phyloP scores from a whole-genome alignment of 192 early-diverging fungal species.

The Coemansia sp. region DNA sequence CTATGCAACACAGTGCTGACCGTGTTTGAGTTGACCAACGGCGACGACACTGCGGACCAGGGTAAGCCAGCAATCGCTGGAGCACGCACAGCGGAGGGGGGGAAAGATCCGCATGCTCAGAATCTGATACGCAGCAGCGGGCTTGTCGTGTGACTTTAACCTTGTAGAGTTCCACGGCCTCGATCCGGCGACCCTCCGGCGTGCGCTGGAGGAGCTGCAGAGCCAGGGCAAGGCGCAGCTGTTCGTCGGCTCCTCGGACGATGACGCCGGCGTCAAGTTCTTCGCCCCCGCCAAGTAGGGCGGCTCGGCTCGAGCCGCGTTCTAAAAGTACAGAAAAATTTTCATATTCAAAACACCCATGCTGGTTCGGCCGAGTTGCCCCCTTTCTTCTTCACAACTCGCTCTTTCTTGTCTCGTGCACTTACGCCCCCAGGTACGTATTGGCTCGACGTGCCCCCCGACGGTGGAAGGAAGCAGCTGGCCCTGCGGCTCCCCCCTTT shows the following conservation, averaged over 20 bases:
- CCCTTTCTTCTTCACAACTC: background rate
- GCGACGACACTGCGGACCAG: conserved; percentile 68
- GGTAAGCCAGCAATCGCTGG: conserved; percentile 42
- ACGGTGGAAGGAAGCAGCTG: no score
- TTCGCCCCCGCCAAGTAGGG: conserved; percentile 29
- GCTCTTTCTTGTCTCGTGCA: background rate
- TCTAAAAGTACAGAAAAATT: no score
- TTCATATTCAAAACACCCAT: no score
- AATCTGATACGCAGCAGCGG: no score
- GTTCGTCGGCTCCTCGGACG: conserved; percentile 55
- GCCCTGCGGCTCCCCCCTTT: no score
- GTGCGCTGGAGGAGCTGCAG: conserved; percentile 73
- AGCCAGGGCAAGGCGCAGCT: conserved; percentile 77
- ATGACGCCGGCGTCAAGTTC: conserved; percentile 86
- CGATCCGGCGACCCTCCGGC: conserved; percentile 63
- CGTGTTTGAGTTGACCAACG: conserved; percentile 81
- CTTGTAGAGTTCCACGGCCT: conserved; percentile 75
- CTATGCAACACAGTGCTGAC: conserved; percentile 78
- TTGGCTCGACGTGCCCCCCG: no score
- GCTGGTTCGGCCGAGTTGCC: background rate
- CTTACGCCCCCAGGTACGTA: no score
- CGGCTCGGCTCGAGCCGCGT: conserved; percentile 11
- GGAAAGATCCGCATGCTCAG: background rate
- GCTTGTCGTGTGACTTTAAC: no score
- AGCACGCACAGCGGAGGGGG: background rate